Conservation (phyloP, 768 basidiomycete genomes). For the Termitomyces sp. region DNA sequence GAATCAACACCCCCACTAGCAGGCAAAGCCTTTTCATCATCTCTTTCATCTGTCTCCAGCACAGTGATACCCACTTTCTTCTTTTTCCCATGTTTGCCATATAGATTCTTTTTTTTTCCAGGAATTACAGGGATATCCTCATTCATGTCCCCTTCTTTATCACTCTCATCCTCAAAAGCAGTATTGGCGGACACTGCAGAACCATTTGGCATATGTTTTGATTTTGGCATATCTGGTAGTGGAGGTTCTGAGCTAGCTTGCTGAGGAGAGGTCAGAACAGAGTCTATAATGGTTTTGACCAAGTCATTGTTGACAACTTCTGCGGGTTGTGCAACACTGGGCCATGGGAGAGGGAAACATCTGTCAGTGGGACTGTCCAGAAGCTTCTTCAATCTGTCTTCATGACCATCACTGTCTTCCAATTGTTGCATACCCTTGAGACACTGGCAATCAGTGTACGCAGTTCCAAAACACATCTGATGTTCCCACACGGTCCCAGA, state of each 20-base stretch:
- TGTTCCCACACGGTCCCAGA: constrained; percentile 11
- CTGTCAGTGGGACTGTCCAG: constrained; percentile 51
- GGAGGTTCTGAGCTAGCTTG: no score
- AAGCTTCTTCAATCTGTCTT: constrained; percentile 41
- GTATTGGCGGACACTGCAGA: background rate
- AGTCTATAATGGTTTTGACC: background rate
- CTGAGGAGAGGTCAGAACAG: background rate
- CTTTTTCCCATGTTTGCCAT: constrained; percentile 46
- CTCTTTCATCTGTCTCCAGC: constrained; percentile 34
- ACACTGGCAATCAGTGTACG: constrained; percentile 44
- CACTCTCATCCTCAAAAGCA: constrained; percentile 53
- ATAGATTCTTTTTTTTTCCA: background rate
- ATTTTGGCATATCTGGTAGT: background rate
- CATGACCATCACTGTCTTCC: constrained; percentile 44
- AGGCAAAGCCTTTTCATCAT: constrained; percentile 22
- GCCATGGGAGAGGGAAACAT: constrained; percentile 8
- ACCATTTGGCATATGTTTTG: constrained; percentile 4
- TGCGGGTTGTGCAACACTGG: constrained; percentile 6
- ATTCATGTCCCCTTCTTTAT: constrained; percentile 36
- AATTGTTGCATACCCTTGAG: constrained; percentile 56
- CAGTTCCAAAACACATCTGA: constrained; percentile 8
- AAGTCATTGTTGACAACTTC: constrained; percentile 5
- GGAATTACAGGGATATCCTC: constrained; percentile 34
- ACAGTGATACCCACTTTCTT: constrained; percentile 34
- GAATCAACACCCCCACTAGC: constrained; percentile 17